These are phyloP conservation scores for Thelephora ganbajun DNA, from an alignment of 768 basidiomycete species.

Conservation along the genomic window DNA sequence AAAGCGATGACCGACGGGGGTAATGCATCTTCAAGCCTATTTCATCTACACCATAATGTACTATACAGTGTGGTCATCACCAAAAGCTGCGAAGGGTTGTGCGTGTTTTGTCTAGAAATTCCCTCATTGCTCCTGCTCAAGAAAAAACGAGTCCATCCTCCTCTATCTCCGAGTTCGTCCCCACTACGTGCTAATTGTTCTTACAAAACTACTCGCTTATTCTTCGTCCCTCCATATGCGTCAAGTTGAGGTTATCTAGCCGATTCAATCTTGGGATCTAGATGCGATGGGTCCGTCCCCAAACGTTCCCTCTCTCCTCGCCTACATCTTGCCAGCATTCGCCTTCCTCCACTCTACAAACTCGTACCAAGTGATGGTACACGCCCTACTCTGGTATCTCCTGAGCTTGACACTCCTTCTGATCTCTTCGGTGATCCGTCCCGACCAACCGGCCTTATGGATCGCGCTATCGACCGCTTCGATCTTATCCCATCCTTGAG, in stretches of 20 bases:
- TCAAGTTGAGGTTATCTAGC: neutral
- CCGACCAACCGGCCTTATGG: constrained; percentile 84
- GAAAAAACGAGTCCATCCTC: too few species aligned
- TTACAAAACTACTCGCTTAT: too few species aligned
- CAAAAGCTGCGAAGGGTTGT: too few species aligned
- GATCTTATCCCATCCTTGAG: constrained; percentile 88
- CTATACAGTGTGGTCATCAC: too few species aligned
- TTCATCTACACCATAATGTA: neutral
- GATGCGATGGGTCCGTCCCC: neutral
- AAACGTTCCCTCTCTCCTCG: too few species aligned
- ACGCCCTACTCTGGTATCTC: constrained; percentile 69
- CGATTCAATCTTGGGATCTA: neutral
- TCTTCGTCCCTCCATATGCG: too few species aligned
- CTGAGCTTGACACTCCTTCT: constrained; percentile 63
- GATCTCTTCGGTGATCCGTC: constrained; percentile 69
- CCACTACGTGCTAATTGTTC: too few species aligned
- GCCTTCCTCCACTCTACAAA: constrained; percentile 60
- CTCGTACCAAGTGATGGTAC: constrained; percentile 58
- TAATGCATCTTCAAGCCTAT: neutral
- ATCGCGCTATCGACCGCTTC: constrained; percentile 88
- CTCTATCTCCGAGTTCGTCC: too few species aligned
- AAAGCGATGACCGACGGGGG: neutral
- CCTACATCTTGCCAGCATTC: too few species aligned
- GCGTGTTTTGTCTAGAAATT: too few species aligned
- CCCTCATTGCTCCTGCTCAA: too few species aligned